Percentiles rank a stretch among this genome's conserved stretches.
Evolutionary conservation across 2,329 filamentous ascomycete species (phyloP).

Genomic region (Curvularia eragrostidis): DNA sequence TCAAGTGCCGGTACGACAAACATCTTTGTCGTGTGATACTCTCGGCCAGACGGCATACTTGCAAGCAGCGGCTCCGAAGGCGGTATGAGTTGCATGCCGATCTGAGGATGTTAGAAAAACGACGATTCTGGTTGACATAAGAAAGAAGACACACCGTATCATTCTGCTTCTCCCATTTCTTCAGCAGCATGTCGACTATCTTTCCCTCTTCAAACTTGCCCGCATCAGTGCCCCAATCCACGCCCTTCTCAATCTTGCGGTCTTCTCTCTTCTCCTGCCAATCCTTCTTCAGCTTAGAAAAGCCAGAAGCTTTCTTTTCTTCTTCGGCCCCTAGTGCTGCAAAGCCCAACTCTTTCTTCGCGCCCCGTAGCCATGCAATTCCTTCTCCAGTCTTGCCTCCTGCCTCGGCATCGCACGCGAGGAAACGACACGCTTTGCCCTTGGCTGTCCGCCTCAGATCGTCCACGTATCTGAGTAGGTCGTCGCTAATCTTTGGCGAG

Average conservation of each 20-base stretch:
- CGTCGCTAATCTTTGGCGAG: conserved; percentile 63
- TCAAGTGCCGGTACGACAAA: conserved; percentile 72
- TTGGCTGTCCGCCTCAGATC: conserved; percentile 77
- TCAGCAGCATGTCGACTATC: conserved; percentile 84
- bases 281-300: conserved; percentile 73
- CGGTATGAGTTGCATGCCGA: conserved; percentile 81
- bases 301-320: conserved; percentile 60
- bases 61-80: conserved; percentile 73
- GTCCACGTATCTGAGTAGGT: conserved; percentile 74
- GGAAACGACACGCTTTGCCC: conserved; percentile 87
- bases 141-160: conserved; percentile 71
- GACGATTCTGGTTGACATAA: not conserved
- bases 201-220: conserved; percentile 84
- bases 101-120: conserved; percentile 54
- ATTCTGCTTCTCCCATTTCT: conserved; percentile 91
- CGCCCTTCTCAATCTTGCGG: conserved; percentile 74
- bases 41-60: conserved; percentile 84
- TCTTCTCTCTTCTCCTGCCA: conserved; percentile 82
- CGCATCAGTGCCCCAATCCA: conserved; percentile 79
- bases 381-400: conserved; percentile 81
- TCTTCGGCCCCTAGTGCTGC: conserved; percentile 49
- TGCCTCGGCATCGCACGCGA: conserved; percentile 87
- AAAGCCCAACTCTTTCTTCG: conserved; percentile 75
- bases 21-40: conserved; percentile 76
- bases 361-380: conserved; percentile 85